A percentile compares a stretch with the other conserved stretches of the same genome.
Conservation (phyloP, 768 basidiomycete genomes). For the Leccinum subtestaceum region DNA sequence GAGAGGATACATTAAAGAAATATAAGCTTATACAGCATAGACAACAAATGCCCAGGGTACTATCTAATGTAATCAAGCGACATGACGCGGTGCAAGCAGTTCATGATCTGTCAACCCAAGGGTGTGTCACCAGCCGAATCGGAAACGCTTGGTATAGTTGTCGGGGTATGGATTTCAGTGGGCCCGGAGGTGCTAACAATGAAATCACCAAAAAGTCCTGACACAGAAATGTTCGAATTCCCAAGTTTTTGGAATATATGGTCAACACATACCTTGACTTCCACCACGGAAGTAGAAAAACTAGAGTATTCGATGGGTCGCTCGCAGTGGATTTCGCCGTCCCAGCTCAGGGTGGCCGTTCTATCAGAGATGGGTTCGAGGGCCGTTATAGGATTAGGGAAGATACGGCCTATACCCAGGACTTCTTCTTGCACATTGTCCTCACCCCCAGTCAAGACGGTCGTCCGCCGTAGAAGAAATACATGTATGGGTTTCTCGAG, state of each 20-base stretch:
- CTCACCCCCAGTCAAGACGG: constrained; percentile 32
- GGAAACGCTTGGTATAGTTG: constrained; percentile 50
- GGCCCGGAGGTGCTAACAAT: constrained; percentile 39
- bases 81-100: not conserved
- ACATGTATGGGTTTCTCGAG: constrained; percentile 42
- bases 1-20: constrained; percentile 15
- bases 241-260: not conserved
- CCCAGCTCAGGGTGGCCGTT: constrained; percentile 54
- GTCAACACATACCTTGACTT: constrained; percentile 44
- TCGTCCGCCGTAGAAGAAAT: constrained; percentile 53
- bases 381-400: constrained; percentile 39
- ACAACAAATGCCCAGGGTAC: constrained; percentile 1
- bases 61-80: constrained; percentile 21
- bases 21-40: not conserved
- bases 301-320: constrained; percentile 42
- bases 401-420: constrained; percentile 48
- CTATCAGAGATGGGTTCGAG: constrained; percentile 23
- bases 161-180: constrained; percentile 32
- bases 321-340: constrained; percentile 49
- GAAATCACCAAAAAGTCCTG: constrained; percentile 62
- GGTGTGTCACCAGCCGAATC: constrained; percentile 61
- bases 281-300: constrained; percentile 47
- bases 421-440: constrained; percentile 25
- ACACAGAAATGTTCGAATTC: constrained; percentile 1
- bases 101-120: constrained; percentile 39